Conservation (phyloP, 2,329 filamentous ascomycete species). For the Calonectria honghensis region DNA sequence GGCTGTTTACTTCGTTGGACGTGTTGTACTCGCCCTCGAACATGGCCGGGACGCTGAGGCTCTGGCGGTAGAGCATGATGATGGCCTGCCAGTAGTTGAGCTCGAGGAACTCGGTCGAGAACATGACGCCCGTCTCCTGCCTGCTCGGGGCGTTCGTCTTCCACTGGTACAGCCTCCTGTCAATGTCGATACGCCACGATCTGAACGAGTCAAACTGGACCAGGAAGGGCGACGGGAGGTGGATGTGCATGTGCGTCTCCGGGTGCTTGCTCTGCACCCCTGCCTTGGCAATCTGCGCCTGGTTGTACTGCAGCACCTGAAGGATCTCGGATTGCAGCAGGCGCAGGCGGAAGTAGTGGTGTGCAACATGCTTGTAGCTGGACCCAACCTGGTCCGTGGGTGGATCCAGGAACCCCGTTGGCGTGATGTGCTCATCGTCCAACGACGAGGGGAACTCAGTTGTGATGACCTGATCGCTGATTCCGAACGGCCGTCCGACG, state of each 20-base stretch:
- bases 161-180: slow-evolving; percentile 89
- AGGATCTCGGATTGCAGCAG: slow-evolving; percentile 95
- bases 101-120: slow-evolving; percentile 92
- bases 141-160: slow-evolving; percentile 87
- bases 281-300: slow-evolving; percentile 85
- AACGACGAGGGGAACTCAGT: slow-evolving; percentile 94
- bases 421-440: slow-evolving; percentile 92
- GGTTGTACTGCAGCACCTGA: slow-evolving; percentile 93
- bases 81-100: slow-evolving; percentile 99
- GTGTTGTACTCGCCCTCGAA: slow-evolving; percentile 86
- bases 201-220: slow-evolving; percentile 89
- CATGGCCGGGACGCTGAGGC: slow-evolving; percentile 88
- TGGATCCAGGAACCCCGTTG: slow-evolving; percentile 81
- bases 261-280: slow-evolving; percentile 80
- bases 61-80: slow-evolving; percentile 96
- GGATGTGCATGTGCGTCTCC: slow-evolving; percentile 87
- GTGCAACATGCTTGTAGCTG: slow-evolving; percentile 92
- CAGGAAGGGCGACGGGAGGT: slow-evolving; percentile 89
- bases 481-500: slow-evolving; percentile 93
- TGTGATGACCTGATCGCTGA: slow-evolving; percentile 97
- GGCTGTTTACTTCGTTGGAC: slow-evolving; percentile 78
- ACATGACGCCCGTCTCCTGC: slow-evolving; percentile 88
- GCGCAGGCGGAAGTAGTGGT: slow-evolving; percentile 93
- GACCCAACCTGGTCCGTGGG: slow-evolving; percentile 75
- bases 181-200: slow-evolving; percentile 91